A percentile compares a stretch with the other conserved stretches of the same genome.
These are phyloP conservation scores for Stachybotrys chartarum DNA, from an alignment of 2,329 filamentous ascomycete genomes.

Conservation along the genomic window DNA sequence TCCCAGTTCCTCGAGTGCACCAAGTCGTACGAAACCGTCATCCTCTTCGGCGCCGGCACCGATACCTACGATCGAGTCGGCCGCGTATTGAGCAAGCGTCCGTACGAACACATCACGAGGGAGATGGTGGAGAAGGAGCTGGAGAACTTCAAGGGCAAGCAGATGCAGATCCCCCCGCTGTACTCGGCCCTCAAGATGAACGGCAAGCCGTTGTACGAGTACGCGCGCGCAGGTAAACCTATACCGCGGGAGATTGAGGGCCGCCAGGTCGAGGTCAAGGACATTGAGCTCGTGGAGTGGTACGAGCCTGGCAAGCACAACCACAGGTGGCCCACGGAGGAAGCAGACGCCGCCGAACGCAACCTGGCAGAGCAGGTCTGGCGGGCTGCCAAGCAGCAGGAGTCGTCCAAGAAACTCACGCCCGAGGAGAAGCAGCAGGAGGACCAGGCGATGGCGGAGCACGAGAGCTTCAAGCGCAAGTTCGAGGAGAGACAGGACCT, in stretches of 20 bases:
- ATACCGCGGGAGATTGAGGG: constrained; percentile 80
- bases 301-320: constrained; percentile 74
- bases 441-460: constrained; percentile 45
- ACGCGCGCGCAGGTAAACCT: constrained; percentile 81
- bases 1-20: constrained; percentile 76
- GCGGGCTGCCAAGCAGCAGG: constrained; percentile 52
- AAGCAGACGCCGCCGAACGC: constrained; percentile 70
- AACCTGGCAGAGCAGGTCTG: constrained; percentile 67
- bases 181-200: constrained; percentile 91
- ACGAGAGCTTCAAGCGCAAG: constrained; percentile 50
- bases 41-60: constrained; percentile 86
- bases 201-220: constrained; percentile 93
- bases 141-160: constrained; percentile 68
- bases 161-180: constrained; percentile 83
- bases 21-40: constrained; percentile 85
- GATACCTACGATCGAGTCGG: constrained; percentile 88
- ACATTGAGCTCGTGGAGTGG: constrained; percentile 79
- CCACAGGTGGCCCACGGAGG: constrained; percentile 71
- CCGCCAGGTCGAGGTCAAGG: constrained; percentile 67
- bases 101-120: constrained; percentile 75
- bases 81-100: constrained; percentile 68
- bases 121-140: constrained; percentile 73
- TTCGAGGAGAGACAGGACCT: constrained; percentile 52
- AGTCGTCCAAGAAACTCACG: constrained; percentile 39
- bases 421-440: constrained; percentile 50